phyloP scores from a whole-genome alignment of 331 rosid species.

The Quercus lobata region DNA sequence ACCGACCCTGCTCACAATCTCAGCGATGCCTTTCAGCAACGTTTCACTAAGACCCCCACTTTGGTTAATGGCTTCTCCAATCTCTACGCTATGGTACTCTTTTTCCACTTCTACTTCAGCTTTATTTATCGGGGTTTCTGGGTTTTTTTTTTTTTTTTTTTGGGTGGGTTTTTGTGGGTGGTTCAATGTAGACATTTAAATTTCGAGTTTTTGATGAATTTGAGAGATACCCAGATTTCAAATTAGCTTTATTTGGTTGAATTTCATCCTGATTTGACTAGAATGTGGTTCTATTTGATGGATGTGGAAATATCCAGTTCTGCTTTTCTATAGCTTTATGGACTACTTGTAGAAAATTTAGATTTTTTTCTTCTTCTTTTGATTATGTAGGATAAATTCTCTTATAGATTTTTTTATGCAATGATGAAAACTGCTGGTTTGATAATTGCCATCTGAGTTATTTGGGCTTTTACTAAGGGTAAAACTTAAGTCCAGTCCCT shows the following conservation, averaged over 20 bases:
- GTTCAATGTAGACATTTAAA: too few species aligned
- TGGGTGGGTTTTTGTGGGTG: neutral
- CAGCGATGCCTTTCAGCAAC: constrained; percentile 97
- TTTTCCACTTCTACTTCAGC: neutral
- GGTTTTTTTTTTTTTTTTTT: neutral
- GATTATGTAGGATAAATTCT: neutral
- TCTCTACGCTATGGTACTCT: constrained; percentile 83
- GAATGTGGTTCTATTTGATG: neutral
- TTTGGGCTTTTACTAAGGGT: neutral
- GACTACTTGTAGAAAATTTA: neutral
- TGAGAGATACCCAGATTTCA: neutral
- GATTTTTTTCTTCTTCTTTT: neutral
- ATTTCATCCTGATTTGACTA: neutral
- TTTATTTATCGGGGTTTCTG: neutral
- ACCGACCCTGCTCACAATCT: constrained; percentile 99
- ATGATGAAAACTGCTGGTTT: too few species aligned
- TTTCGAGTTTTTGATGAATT: neutral
- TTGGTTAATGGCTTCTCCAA: constrained; percentile 87
- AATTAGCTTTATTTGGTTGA: neutral
- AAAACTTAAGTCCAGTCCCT: too few species aligned
- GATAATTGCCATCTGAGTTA: neutral
- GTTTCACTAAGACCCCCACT: constrained; percentile 87
- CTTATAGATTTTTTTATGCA: too few species aligned
- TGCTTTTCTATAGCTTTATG: neutral
- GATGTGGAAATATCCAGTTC: neutral